Base-by-base conservation (phyloP, 352 stramenopile genomes). In the Globisporangium uncinulatum region DNA sequence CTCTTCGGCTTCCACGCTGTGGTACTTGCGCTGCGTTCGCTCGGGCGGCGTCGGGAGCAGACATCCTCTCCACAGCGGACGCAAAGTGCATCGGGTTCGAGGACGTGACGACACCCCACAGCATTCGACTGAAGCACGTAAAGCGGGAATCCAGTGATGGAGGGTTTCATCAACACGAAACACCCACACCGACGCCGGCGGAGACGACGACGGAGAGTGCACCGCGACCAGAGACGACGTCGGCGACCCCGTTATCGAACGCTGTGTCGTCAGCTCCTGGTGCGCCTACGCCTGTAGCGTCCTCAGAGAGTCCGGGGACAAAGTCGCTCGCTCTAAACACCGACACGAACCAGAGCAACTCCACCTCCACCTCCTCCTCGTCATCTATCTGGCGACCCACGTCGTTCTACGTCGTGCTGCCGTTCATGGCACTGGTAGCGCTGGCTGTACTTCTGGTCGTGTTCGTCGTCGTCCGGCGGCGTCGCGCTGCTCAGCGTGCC, bases 21-120 rank as follows among this genome's bases (percentile, higher is more conserved):
- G 76, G 76, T 20, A 67, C 71, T 4, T 88, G 78, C 32, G 68
- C 69, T 41, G n/a, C 52, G 2, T 86, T 86, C 73, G 74, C 74
- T 29, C 49, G 21, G 29, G 24, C 45, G 36, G 8, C 9, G 36
- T 39, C n/a, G 36, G 51, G 15, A 32, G 47, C 17, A 39, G 11
- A 29, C 24, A 46, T 46, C 8, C n/a, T n/a, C 21, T 51, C 34
- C 0, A 3, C 54, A 8, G 41, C 41, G 47, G 59, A 65, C 43
- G 17, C 42, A 14, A 59, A 73, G 37, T 86, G 75, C 29, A 36
- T 36, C 17, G 59, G 59, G 10, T 60, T 76, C 8, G 60, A 69
- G 17, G 75, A 83, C 47, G 58, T 86, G 11, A 51, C 58, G 24
- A 54, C 48, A n/a, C 57, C 51, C 13, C 57, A 58, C 21, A 36